A percentile compares a stretch with the other conserved stretches of the same genome.
These are phyloP conservation scores for Peterozyma xylosa DNA, from an alignment of 805 yeast species.

Conservation along the genomic window DNA sequence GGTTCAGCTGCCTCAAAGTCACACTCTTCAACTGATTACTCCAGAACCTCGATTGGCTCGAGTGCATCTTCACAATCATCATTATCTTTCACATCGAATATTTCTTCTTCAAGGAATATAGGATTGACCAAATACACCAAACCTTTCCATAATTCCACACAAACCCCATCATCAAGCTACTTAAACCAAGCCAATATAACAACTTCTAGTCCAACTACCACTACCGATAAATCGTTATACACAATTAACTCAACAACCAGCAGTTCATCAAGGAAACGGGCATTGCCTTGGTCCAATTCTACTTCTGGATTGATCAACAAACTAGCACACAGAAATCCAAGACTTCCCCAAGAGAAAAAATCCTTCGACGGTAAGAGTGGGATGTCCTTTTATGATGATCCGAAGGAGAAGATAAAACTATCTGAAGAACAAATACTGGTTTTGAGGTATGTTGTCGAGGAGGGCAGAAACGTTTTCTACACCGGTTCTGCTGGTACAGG, in stretches of 20 bases:
- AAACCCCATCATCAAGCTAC: background rate
- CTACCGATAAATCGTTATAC: background rate
- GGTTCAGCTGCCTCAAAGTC: background rate
- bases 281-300: slow-evolving; percentile 4
- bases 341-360: background rate
- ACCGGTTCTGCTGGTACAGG: slow-evolving; percentile 91
- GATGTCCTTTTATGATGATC: too few species aligned
- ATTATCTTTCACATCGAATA: background rate
- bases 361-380: background rate
- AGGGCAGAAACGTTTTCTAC: slow-evolving; percentile 52
- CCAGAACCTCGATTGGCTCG: background rate
- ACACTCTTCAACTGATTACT: background rate
- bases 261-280: background rate
- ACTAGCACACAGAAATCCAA: slow-evolving; percentile 5
- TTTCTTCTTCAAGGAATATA: background rate
- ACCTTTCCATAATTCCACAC: background rate
- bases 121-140: background rate
- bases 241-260: background rate
- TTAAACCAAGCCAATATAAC: background rate
- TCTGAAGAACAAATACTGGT: slow-evolving; percentile 37
- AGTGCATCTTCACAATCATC: background rate
- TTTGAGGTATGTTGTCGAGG: slow-evolving; percentile 41
- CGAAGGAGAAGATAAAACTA: slow-evolving; percentile 4
- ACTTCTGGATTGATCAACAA: background rate
- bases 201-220: background rate